Percentiles rank a stretch among this genome's conserved stretches.
phyloP scores from a whole-genome alignment of 768 basidiomycete species.

The Rhodotorula toruloides region DNA sequence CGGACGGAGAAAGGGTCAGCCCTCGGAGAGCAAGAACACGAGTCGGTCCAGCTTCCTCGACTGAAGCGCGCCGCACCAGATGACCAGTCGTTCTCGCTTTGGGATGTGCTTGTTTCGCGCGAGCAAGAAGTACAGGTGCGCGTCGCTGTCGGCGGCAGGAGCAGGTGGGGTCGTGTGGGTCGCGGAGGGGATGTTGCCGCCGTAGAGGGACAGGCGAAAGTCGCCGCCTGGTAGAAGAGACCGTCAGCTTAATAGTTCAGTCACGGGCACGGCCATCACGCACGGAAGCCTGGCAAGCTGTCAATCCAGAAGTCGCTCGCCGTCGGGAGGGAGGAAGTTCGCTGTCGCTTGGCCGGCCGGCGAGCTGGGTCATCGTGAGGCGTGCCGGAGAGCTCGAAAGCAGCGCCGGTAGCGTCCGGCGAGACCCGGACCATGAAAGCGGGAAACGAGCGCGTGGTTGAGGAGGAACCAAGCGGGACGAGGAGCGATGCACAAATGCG shows the following conservation, averaged over 20 bases:
- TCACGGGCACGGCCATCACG: background rate
- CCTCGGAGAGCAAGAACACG: background rate
- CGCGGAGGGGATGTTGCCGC: slow-evolving; percentile 65
- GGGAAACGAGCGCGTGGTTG: background rate
- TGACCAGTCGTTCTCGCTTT: slow-evolving; percentile 80
- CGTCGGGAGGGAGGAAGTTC: background rate
- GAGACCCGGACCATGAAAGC: background rate
- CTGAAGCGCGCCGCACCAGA: slow-evolving; percentile 61
- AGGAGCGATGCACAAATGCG: too few relatives aligned
- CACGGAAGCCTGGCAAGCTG: background rate
- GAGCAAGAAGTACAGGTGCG: slow-evolving; percentile 84
- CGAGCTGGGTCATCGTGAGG: too few relatives aligned
- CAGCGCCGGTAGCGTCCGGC: too few relatives aligned
- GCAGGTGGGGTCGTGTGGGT: background rate
- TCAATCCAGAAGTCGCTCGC: background rate
- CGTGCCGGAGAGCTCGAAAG: background rate
- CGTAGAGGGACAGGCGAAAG: slow-evolving; percentile 63
- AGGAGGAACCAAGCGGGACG: too few relatives aligned
- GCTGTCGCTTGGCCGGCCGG: background rate
- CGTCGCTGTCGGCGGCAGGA: slow-evolving; percentile 51
- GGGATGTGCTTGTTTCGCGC: slow-evolving; percentile 76
- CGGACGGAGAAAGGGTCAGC: slow-evolving; percentile 1
- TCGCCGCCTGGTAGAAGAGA: slow-evolving; percentile 68
- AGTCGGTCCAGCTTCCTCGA: too few relatives aligned
- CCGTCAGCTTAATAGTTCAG: background rate